Evolutionary conservation across 331 rosid species (phyloP).

Genomic region (Erythrophleum ivorense): DNA sequence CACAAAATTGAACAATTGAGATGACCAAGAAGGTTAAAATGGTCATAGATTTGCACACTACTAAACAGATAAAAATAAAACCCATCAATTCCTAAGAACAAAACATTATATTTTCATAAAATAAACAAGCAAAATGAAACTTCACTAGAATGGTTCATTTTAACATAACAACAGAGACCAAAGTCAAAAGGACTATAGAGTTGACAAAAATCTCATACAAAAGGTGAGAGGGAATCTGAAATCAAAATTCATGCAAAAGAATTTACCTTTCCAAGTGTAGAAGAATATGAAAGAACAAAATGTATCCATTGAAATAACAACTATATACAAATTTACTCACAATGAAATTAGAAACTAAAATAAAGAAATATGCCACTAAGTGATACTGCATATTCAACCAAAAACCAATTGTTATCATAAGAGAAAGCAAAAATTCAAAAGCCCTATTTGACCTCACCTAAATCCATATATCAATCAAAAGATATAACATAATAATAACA

Average conservation of each 20-base stretch:
- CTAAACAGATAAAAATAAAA: constrained; percentile 28
- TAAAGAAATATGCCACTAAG: no score
- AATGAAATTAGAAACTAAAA: no score
- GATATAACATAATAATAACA: no score
- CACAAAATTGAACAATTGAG: constrained; percentile 16
- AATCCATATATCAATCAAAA: no score
- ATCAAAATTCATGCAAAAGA: not conserved
- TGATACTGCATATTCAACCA: no score
- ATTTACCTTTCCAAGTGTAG: constrained; percentile 41
- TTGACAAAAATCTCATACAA: not conserved
- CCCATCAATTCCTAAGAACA: not conserved
- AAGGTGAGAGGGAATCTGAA: not conserved
- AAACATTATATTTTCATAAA: constrained; percentile 1
- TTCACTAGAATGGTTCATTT: not conserved
- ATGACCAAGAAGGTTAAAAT: constrained; percentile 23
- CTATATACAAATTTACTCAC: no score
- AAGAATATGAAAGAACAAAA: no score
- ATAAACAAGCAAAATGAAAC: not conserved
- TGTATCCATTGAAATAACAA: no score
- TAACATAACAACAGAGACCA: not conserved
- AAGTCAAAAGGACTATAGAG: not conserved
- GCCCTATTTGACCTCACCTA: no score
- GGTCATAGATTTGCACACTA: constrained; percentile 43
- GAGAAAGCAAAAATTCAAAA: no score
- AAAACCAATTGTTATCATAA: no score